Evolutionary conservation across 1,139 yeast species (phyloP), one percentile per base, ranked within the genome.

Genomic region (Hemisphaericaspora xylanilytica): DNA sequence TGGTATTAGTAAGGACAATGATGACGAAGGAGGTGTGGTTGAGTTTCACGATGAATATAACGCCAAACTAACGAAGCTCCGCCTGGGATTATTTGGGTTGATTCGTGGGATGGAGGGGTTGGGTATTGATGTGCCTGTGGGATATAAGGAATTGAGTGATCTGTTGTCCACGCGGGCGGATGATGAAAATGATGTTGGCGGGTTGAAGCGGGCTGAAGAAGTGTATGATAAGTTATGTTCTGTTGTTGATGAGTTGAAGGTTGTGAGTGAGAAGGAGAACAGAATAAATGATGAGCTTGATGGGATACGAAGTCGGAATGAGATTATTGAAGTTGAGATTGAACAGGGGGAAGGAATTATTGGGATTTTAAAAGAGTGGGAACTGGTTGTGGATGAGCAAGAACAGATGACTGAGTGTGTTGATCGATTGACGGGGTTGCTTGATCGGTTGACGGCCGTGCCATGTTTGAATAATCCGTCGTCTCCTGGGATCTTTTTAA

Each of bases 61-160:
- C n/a, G 14, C 28, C 8, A 38, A 22, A 44, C 46, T 17, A 39
- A 42, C 37, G 47, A 42, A 4, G 33, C 27, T 27, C 5, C 21
- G 34, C 5, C 3, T 14, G 2, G 31, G 33, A 25, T 42, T 67
- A 2, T 67, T 53, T 42, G 49, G 54, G 2, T 38, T 59, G 3
- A 59, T 69, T 3, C 59, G 57, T 25, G 54, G 52, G 5, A 46
- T 70, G 15, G 65, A 62, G 39, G 38, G 42, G 18, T 50, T 57
- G 21, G 63, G 58, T 1, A 42, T 63, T 6, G 46, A 45, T 0
- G 63, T 70, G 1, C 73, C 75, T 1, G 6, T 37, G 3, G 40
- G 46, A 10, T 52, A 54, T 30, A 63, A 63, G 41, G 49, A 47
- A 24, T 26, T 64, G 3, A 58, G 61, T 1, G 65, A 61, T 40